A percentile compares a stretch with the other conserved stretches of the same genome.
Conservation (phyloP, 768 basidiomycete genomes). For the Paxillus rubicundulus region DNA sequence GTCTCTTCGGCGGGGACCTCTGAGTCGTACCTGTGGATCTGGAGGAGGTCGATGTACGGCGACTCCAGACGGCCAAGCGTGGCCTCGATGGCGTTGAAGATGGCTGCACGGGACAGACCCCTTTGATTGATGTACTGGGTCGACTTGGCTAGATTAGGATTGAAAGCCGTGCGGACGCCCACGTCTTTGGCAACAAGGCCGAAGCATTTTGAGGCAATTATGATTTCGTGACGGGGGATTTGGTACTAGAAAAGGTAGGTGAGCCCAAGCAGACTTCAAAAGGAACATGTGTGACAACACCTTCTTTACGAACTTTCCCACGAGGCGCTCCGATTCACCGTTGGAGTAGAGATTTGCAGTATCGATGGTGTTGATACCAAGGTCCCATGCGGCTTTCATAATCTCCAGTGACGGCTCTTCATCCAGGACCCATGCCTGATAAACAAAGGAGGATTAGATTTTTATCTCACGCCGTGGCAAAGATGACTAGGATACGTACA, state of each 20-base stretch:
- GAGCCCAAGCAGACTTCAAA: neutral
- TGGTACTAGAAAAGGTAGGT: conserved; percentile 18
- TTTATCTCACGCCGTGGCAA: neutral
- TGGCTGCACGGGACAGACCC: conserved; percentile 36
- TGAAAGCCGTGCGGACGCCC: neutral
- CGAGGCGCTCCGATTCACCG: conserved; percentile 37
- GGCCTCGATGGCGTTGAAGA: conserved; percentile 39
- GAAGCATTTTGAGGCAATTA: conserved; percentile 31
- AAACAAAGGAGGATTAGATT: neutral
- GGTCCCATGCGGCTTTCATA: conserved; percentile 39
- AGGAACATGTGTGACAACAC: conserved; percentile 8
- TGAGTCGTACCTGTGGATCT: conserved; percentile 44
- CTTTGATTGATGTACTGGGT: conserved; percentile 30
- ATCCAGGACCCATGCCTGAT: conserved; percentile 25
- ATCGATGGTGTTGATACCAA: conserved; percentile 41
- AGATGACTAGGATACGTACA: conserved; percentile 11
- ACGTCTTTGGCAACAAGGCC: conserved; percentile 13
- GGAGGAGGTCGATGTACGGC: conserved; percentile 40
- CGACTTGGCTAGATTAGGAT: neutral
- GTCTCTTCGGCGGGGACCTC: conserved; percentile 41
- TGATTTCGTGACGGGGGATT: conserved; percentile 33
- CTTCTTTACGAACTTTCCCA: conserved; percentile 38
- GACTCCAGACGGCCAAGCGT: conserved; percentile 37
- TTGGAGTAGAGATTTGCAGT: conserved; percentile 39
- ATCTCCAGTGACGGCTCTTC: conserved; percentile 31